Evolutionary conservation across 176 grass and related monocot genomes (phyloP).

Genomic region (Musa acuminata): DNA sequence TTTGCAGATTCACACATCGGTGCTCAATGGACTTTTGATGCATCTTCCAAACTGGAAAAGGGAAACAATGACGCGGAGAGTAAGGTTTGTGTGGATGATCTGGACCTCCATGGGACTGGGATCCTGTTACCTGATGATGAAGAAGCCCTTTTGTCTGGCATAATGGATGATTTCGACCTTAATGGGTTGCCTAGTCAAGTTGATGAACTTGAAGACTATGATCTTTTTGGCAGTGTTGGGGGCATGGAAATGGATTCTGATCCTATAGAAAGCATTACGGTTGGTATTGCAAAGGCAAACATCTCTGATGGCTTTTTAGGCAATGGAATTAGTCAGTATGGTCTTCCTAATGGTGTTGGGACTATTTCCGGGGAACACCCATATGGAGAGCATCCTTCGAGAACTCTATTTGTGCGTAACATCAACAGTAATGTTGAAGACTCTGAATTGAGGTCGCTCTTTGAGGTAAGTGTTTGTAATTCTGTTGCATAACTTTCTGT

Average conservation of each 20-base stretch:
- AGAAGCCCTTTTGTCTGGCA: slow-evolving; percentile 36
- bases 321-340: slow-evolving; percentile 15
- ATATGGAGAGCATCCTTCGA: slow-evolving; percentile 41
- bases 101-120: slow-evolving; percentile 23
- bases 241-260: slow-evolving; percentile 42
- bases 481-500: not conserved
- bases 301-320: slow-evolving; percentile 17
- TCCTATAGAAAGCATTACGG: slow-evolving; percentile 26
- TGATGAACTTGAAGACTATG: slow-evolving; percentile 39
- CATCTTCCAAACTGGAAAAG: slow-evolving; percentile 8
- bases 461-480: slow-evolving; percentile 29
- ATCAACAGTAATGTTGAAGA: slow-evolving; percentile 47
- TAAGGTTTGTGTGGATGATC: slow-evolving; percentile 24
- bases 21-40: slow-evolving; percentile 21
- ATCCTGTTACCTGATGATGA: slow-evolving; percentile 38
- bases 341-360: slow-evolving; percentile 22
- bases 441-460: slow-evolving; percentile 30
- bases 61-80: not conserved
- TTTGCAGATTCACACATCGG: not conserved
- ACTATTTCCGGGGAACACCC: slow-evolving; percentile 39
- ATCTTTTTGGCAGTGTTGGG: slow-evolving; percentile 37
- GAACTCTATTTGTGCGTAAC: slow-evolving; percentile 43
- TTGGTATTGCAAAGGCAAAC: slow-evolving; percentile 21
- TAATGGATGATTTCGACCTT: slow-evolving; percentile 42
- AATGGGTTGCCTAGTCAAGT: slow-evolving; percentile 20